A percentile compares a stretch with the other conserved stretches of the same genome.
Conservation (phyloP, 768 basidiomycete species). For the Tylopilus vinaceipallidus region DNA sequence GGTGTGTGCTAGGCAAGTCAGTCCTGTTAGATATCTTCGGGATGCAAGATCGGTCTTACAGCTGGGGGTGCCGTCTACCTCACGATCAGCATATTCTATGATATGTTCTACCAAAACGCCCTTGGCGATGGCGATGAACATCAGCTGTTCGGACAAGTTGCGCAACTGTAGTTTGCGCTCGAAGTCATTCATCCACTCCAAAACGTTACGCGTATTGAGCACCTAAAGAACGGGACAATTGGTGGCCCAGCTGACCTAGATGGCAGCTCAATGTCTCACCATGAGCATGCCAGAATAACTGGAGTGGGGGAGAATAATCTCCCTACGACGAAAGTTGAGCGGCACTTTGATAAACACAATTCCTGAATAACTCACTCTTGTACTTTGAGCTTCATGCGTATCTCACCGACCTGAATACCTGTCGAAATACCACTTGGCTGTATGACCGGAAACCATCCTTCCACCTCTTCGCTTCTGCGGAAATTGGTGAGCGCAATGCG, state of each 20-base stretch:
- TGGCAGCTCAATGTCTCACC: constrained; percentile 37
- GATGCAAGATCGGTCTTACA: constrained; percentile 43
- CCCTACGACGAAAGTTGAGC: constrained; percentile 41
- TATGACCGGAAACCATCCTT: constrained; percentile 84
- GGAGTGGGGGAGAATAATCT: constrained; percentile 71
- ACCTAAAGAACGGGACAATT: constrained; percentile 9
- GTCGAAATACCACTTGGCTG: constrained; percentile 45
- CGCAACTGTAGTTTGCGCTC: constrained; percentile 67
- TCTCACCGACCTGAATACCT: constrained; percentile 68
- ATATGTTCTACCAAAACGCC: constrained; percentile 66
- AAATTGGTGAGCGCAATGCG: constrained; percentile 68
- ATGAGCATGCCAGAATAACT: constrained; percentile 60
- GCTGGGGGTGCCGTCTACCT: constrained; percentile 65
- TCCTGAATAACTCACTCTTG: constrained; percentile 56
- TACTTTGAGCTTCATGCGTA: constrained; percentile 69
- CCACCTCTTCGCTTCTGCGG: constrained; percentile 67
- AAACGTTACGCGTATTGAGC: constrained; percentile 57
- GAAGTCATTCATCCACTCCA: constrained; percentile 75
- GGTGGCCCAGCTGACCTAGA: not conserved
- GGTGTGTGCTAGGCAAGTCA: constrained; percentile 54
- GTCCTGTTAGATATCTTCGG: not conserved
- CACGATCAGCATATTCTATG: constrained; percentile 62
- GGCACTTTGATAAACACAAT: not conserved
- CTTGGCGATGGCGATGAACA: constrained; percentile 68
- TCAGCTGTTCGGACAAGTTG: constrained; percentile 55